Evolutionary conservation across 805 yeast species (phyloP), one percentile per base, ranked within the genome.

Genomic region (Wickerhamiella occidentalis): DNA sequence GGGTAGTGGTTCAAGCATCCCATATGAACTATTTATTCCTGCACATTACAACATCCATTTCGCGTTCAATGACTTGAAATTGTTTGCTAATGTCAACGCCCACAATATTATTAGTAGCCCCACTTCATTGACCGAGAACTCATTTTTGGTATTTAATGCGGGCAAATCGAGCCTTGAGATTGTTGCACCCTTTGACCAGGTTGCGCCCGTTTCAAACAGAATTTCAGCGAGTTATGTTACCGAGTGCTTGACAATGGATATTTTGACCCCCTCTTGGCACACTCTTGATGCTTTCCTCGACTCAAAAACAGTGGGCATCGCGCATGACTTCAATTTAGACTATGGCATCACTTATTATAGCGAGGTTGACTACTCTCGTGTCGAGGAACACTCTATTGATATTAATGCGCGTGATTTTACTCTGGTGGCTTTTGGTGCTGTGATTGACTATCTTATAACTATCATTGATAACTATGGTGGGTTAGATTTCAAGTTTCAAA

Each of bases 251-350:
- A 74, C 79, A 44, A 58, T 92, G 43, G 67, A 75, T 0, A 62
- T 88, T 2, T 82, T 79, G 51, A 77, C 92, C 0, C 97, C 98
- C 0, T 82, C 90, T 1, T 92, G 97, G 95, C 94, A 86, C 59
- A 88, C 97, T 0, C 68, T 79, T 22, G 76, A 79, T 49, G 80
- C 82, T 44, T 90, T 90, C 55, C 62, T 84, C 67, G 72, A 73
- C 43, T 65, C 74, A 11, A 76, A 73, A 17, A 74, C 75, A 13
- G 72, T 86, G 53, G 97, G 95, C 0, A 68, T 78, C 52, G 77
- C 87, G 0, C 68, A 73, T 23, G 73, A 79, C 48, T 81, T 87
- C 56, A 64, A 61, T 1, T 63, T 86, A 15, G 64, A 64, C 1
- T 94, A 96, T 0, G 72, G 79, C 0, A 85, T 86, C 61, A 76